These are phyloP conservation scores for Hymenoscyphus fraxineus DNA, from an alignment of 2,329 filamentous ascomycete genomes.

Conservation along the genomic window DNA sequence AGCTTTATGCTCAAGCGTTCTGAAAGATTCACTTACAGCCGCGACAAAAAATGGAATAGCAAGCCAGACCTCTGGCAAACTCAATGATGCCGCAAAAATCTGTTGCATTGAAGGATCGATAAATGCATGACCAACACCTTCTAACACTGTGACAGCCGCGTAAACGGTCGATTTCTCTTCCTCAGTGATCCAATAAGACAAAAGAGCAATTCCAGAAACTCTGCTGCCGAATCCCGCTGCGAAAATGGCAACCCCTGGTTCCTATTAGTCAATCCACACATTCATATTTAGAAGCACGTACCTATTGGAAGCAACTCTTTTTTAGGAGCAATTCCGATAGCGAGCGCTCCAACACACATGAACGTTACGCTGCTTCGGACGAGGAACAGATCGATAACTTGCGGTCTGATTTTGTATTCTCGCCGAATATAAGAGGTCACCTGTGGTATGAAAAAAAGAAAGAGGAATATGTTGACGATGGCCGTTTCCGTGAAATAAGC, in stretches of 20 bases:
- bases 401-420: slow-evolving; percentile 19
- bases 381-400: slow-evolving; percentile 29
- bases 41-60: slow-evolving; percentile 33
- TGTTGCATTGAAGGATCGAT: slow-evolving; percentile 32
- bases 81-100: slow-evolving; percentile 29
- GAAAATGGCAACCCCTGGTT: slow-evolving; percentile 29
- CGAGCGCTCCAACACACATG: slow-evolving; percentile 27
- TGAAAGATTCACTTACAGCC: slow-evolving; percentile 24
- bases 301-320: slow-evolving; percentile 26
- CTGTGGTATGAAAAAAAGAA: slow-evolving; percentile 29
- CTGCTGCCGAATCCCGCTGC: slow-evolving; percentile 32
- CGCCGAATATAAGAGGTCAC: slow-evolving; percentile 19
- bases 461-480: slow-evolving; percentile 31
- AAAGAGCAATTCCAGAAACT: slow-evolving; percentile 30
- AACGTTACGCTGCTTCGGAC: slow-evolving; percentile 27
- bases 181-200: slow-evolving; percentile 30
- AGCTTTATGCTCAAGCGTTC: not conserved
- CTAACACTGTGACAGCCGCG: slow-evolving; percentile 30
- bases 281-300: slow-evolving; percentile 10
- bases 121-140: slow-evolving; percentile 32
- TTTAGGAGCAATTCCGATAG: slow-evolving; percentile 24
- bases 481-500: slow-evolving; percentile 34
- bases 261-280: not conserved
- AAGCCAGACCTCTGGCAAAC: slow-evolving; percentile 25
- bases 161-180: slow-evolving; percentile 29